phyloP scores from a whole-genome alignment of 169 alveolate species.

The Plasmodium gonderi region DNA sequence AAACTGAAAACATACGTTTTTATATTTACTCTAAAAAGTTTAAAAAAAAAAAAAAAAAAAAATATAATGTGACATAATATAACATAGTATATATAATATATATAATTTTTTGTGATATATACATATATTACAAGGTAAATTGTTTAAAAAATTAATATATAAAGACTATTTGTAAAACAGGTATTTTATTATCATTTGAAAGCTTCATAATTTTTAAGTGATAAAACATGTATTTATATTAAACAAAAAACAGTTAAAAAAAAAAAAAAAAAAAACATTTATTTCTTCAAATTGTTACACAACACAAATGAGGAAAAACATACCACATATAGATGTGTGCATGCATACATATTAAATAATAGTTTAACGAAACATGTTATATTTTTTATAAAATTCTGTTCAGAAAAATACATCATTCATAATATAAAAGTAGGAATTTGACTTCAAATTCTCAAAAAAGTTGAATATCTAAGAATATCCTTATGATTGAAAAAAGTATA shows the following conservation, averaged over 20 bases:
- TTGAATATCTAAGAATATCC: background rate
- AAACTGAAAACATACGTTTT: background rate
- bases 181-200: background rate
- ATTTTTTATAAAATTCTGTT: background rate
- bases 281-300: background rate
- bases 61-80: background rate
- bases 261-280: background rate
- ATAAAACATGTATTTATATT: too few species aligned
- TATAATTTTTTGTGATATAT: too few species aligned
- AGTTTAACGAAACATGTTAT: background rate
- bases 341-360: background rate
- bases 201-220: background rate
- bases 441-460: background rate
- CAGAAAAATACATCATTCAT: background rate
- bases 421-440: background rate
- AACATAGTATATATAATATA: too few species aligned
- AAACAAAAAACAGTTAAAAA: background rate
- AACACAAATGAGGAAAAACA: background rate
- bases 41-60: background rate
- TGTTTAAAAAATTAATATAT: background rate
- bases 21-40: background rate
- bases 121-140: conserved; percentile 1
- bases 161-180: background rate
- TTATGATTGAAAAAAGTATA: background rate
- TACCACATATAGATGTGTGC: background rate